Base-by-base conservation (phyloP, 2,329 filamentous ascomycete species). In the Scortechinia acanthostroma region DNA sequence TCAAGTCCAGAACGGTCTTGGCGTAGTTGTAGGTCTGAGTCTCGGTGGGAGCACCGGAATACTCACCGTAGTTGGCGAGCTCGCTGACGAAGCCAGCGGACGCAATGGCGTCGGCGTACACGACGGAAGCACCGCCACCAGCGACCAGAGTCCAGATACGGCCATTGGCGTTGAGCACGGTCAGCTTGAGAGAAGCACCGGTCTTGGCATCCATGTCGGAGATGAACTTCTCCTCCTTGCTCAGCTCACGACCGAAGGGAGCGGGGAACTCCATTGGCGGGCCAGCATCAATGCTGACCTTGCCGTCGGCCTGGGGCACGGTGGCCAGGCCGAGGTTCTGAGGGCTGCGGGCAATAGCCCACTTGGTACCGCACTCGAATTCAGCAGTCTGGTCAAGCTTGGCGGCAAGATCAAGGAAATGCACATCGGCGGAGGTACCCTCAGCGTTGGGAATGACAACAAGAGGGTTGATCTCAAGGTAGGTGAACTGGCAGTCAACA, bases 21-120 rank as follows among this genome's bases (percentile, higher is more conserved):
- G 93, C 91, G 72, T 98, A 98, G 83, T 97, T 91, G 83, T 88
- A 98, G 50, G 93, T 97, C 73, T 98, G 93, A 42, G 90, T 95
- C 83, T 98, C 93, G 49, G 90, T 97, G 55, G 93, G 93, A 52
- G 93, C 93, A 74, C 93, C 93, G 52, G 93, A 97, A 84, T 98
- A 98, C 74, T 98, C 93, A 68, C 93, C 93, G 65, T 98, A 98
- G 83, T 98, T 98, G 74, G 93, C 93, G 45, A 98, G 83, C 70
- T 98, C 91, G 58, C 89, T 83, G 52, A 94, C 90, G 66, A 95
- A 97, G 53, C 93, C 93, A 60, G 89, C 83, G 50, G 90, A 95
- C 56, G 93, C 93, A 68, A 98, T 98, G 69, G 93, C 93, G 65
- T 98, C 93, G 52, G 93, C 93, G 69, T 98, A 98, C 55, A 98